These are phyloP conservation scores for Abelmoschus esculentus DNA, from an alignment of 345 rosid species.

Conservation along the genomic window DNA sequence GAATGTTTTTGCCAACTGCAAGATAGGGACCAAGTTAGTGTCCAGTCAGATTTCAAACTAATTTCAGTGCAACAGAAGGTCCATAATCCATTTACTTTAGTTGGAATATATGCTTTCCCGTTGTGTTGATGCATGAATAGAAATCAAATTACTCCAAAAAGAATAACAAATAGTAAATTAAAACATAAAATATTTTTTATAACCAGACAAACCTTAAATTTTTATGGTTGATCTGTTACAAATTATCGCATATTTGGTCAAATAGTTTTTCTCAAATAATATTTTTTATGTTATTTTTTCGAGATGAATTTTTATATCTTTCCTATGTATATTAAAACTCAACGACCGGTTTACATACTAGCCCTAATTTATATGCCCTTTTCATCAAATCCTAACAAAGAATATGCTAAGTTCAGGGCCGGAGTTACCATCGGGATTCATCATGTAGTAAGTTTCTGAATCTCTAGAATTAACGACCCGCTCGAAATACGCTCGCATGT, in stretches of 20 bases:
- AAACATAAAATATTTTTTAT: too few relatives aligned
- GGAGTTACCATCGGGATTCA: slow-evolving; percentile 64
- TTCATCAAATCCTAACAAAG: slow-evolving; percentile 49
- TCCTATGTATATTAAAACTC: background rate
- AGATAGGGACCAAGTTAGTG: background rate
- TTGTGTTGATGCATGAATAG: background rate
- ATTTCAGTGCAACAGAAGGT: background rate
- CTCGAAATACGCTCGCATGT: slow-evolving; percentile 78
- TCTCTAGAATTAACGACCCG: slow-evolving; percentile 72
- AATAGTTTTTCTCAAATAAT: too few relatives aligned
- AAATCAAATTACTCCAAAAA: background rate
- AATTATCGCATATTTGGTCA: too few relatives aligned
- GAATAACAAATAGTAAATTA: background rate
- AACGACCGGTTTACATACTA: background rate
- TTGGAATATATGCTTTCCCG: background rate
- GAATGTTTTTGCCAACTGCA: background rate
- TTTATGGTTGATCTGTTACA: too few relatives aligned
- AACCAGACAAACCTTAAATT: too few relatives aligned
- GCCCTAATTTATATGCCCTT: background rate
- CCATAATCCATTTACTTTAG: background rate
- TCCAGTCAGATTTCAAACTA: background rate
- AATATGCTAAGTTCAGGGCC: slow-evolving; percentile 68
- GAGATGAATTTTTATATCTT: too few relatives aligned
- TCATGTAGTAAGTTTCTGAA: slow-evolving; percentile 84
- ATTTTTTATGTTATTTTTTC: too few relatives aligned